Percentiles rank a stretch among this genome's conserved stretches.
Conservation (phyloP, 1,284 basidiomycete species). For the Naganishia sp. region DNA sequence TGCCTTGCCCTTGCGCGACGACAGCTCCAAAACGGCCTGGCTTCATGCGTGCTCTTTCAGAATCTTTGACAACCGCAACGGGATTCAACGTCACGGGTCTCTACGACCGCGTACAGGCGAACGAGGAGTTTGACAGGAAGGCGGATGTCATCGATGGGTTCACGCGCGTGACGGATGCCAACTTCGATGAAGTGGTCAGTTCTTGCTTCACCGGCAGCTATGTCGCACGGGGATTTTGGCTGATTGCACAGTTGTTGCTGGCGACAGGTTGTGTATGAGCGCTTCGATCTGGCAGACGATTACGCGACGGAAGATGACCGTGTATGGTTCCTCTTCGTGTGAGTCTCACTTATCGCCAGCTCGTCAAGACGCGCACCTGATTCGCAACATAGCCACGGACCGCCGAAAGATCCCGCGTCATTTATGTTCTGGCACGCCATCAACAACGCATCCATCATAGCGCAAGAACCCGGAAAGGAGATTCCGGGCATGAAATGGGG, state of each 20-base stretch:
- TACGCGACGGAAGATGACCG: constrained; percentile 34
- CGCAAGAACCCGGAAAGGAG: constrained; percentile 10
- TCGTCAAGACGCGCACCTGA: background rate
- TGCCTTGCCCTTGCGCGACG: background rate
- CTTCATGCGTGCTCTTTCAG: background rate
- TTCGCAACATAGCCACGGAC: constrained; percentile 36
- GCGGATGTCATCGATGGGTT: constrained; percentile 68
- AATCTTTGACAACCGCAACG: constrained; percentile 18
- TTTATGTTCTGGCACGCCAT: constrained; percentile 37
- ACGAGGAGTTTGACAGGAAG: constrained; percentile 20
- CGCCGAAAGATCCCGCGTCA: constrained; percentile 35
- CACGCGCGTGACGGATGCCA: constrained; percentile 45
- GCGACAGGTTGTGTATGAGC: constrained; percentile 32
- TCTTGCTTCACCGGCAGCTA: background rate
- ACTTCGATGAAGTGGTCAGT: constrained; percentile 39
- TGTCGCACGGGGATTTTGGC: background rate
- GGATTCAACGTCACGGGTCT: constrained; percentile 29
- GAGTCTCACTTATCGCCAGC: constrained; percentile 23
- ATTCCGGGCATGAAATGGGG: constrained; percentile 38
- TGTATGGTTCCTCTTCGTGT: constrained; percentile 44
- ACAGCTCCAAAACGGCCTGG: background rate
- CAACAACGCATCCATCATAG: constrained; percentile 39
- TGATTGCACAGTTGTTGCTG: background rate
- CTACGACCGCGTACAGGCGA: constrained; percentile 9
- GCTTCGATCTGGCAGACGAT: constrained; percentile 9